A percentile compares a stretch with the other conserved stretches of the same genome.
Evolutionary conservation across 1,284 basidiomycete genomes (phyloP).

Genomic region (Ganoderma sinense): DNA sequence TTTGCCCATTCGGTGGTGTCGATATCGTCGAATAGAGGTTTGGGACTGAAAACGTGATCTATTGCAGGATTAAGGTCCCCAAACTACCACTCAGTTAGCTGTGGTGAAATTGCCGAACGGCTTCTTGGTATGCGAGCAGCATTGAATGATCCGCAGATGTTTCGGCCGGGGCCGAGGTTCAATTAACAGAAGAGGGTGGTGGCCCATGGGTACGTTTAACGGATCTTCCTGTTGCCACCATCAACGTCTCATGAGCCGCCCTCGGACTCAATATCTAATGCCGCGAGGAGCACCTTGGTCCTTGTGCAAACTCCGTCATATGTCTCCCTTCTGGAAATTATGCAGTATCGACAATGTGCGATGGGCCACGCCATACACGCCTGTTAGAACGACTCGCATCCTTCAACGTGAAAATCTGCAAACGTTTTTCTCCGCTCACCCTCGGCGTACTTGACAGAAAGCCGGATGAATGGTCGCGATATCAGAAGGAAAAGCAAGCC

Average conservation of each 20-base stretch:
- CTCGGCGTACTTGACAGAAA: not conserved
- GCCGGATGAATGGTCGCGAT: not conserved
- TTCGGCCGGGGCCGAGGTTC: not conserved
- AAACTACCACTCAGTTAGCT: not conserved
- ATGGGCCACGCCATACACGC: not conserved
- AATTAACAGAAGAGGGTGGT: not conserved
- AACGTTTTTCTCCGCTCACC: not conserved
- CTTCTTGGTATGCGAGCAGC: not conserved
- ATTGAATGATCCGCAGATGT: not conserved
- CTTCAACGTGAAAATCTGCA: not conserved
- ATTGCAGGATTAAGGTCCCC: not conserved
- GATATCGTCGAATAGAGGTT: not conserved
- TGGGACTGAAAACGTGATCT: not conserved
- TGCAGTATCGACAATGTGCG: not conserved
- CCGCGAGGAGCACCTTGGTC: not conserved
- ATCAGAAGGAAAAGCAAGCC: not conserved
- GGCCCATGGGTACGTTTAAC: too few relatives aligned
- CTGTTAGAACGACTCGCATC: not conserved
- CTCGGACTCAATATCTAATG: not conserved
- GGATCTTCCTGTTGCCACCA: not conserved
- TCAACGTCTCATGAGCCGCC: not conserved
- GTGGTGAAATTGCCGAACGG: not conserved
- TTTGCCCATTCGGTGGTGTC: not conserved
- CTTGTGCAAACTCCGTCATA: not conserved
- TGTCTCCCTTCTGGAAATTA: not conserved